phyloP scores from a whole-genome alignment of 371 early-diverging fungal species.

The Haplosporangium sp. region DNA sequence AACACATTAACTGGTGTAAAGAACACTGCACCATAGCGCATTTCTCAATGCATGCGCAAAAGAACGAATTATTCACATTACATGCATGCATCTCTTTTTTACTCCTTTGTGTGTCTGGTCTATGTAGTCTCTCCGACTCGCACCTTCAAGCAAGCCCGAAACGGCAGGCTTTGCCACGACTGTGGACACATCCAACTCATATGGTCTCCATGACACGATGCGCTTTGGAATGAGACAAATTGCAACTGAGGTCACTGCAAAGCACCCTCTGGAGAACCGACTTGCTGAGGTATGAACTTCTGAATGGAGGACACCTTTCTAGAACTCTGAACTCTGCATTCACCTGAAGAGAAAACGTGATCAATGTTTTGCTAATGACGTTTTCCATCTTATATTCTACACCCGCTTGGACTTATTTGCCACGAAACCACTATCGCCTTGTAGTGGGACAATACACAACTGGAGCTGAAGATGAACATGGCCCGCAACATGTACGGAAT shows the following conservation, averaged over 20 bases:
- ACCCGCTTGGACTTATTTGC: neutral
- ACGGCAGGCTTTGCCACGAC: slow-evolving; percentile 56
- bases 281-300: slow-evolving; percentile 71
- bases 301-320: too few species aligned
- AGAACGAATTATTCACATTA: too few species aligned
- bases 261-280: slow-evolving; percentile 86
- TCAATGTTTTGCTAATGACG: neutral
- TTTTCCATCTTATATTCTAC: neutral
- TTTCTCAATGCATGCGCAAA: too few species aligned
- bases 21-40: too few species aligned
- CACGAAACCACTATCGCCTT: neutral
- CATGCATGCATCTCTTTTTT: too few species aligned
- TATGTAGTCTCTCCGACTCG: slow-evolving; percentile 60
- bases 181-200: slow-evolving; percentile 68
- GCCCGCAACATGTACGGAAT: slow-evolving; percentile 85
- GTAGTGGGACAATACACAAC: slow-evolving; percentile 88
- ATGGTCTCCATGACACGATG: slow-evolving; percentile 88
- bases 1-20: too few species aligned
- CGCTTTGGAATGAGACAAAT: slow-evolving; percentile 84
- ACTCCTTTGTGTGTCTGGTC: neutral
- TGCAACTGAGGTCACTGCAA: slow-evolving; percentile 71
- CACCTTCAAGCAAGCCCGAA: slow-evolving; percentile 55
- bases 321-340: too few species aligned
- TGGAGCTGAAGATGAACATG: slow-evolving; percentile 81
- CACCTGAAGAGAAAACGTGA: too few species aligned